These are phyloP conservation scores for Poronia punctata DNA, from an alignment of 495 filamentous ascomycete genomes.

Conservation along the genomic window DNA sequence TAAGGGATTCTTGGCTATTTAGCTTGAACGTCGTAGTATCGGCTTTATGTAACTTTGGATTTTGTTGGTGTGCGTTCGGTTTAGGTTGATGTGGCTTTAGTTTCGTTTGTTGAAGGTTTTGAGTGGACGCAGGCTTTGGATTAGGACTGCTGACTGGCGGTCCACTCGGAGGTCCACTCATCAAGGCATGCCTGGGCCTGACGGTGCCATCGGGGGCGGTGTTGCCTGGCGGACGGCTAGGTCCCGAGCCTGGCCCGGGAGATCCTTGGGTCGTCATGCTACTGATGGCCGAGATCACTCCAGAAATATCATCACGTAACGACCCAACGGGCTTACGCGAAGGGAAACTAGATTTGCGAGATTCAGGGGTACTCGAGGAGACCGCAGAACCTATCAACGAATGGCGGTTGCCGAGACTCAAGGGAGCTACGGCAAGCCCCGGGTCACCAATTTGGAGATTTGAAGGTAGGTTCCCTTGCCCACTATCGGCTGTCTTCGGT, in stretches of 20 bases:
- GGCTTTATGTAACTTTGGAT: too few relatives aligned
- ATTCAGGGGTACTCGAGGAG: constrained; percentile 2
- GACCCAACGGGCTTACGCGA: neutral
- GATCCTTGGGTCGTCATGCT: constrained; percentile 1
- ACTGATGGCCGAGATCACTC: constrained; percentile 2
- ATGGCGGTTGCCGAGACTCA: constrained; percentile 5
- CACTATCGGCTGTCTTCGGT: neutral
- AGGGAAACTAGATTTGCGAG: neutral
- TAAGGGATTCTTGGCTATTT: too few relatives aligned
- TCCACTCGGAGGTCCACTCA: neutral
- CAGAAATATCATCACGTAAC: constrained; percentile 2
- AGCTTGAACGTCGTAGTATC: too few relatives aligned
- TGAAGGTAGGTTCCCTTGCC: neutral
- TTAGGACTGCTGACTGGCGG: too few relatives aligned
- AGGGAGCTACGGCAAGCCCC: neutral
- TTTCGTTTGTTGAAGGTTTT: too few relatives aligned
- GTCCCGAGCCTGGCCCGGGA: neutral
- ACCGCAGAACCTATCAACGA: neutral
- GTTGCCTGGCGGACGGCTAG: neutral
- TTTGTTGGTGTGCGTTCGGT: too few relatives aligned
- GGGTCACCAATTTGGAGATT: neutral
- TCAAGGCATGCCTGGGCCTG: neutral
- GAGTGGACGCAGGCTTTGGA: too few relatives aligned
- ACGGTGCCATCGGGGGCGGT: constrained; percentile 2
- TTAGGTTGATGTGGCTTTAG: too few relatives aligned